Evolutionary conservation across 371 early-diverging fungal species (phyloP).

Genomic region (Rhizomucor pusillus): DNA sequence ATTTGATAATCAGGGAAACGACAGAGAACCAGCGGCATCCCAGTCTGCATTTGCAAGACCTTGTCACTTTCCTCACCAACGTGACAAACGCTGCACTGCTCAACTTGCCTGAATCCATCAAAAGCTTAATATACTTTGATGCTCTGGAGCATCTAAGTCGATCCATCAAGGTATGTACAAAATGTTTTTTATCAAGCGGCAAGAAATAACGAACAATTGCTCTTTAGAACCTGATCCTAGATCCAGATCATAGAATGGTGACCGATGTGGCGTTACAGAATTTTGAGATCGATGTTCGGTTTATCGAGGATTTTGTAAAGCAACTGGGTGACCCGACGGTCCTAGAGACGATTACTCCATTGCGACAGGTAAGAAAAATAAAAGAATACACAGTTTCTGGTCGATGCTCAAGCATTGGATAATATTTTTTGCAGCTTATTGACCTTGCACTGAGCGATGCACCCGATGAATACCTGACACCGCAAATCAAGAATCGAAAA

Average conservation of each 20-base stretch:
- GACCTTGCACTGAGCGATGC: slow-evolving; percentile 64
- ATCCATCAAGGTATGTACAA: slow-evolving; percentile 50
- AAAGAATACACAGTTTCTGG: background rate
- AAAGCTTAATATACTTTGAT: slow-evolving; percentile 70
- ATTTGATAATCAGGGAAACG: slow-evolving; percentile 24
- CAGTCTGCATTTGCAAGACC: slow-evolving; percentile 70
- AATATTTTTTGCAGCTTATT: slow-evolving; percentile 45
- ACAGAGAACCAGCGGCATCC: slow-evolving; percentile 42
- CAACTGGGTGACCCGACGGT: slow-evolving; percentile 66
- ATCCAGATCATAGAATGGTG: slow-evolving; percentile 62
- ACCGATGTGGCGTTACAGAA: slow-evolving; percentile 62
- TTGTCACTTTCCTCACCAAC: slow-evolving; percentile 68
- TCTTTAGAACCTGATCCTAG: slow-evolving; percentile 55
- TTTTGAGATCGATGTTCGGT: slow-evolving; percentile 72
- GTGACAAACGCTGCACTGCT: slow-evolving; percentile 71
- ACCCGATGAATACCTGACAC: slow-evolving; percentile 71
- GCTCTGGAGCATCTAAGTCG: slow-evolving; percentile 73
- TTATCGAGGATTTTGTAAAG: slow-evolving; percentile 70
- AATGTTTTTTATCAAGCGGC: background rate
- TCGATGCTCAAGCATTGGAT: background rate
- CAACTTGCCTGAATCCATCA: slow-evolving; percentile 67
- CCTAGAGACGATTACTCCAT: slow-evolving; percentile 67
- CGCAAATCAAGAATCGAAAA: slow-evolving; percentile 55
- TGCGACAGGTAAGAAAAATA: slow-evolving; percentile 62
- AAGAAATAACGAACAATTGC: background rate